Percentiles rank a stretch among this genome's conserved stretches.
Conservation (phyloP, 2,329 filamentous ascomycete species). For the Neonectria faginata region DNA sequence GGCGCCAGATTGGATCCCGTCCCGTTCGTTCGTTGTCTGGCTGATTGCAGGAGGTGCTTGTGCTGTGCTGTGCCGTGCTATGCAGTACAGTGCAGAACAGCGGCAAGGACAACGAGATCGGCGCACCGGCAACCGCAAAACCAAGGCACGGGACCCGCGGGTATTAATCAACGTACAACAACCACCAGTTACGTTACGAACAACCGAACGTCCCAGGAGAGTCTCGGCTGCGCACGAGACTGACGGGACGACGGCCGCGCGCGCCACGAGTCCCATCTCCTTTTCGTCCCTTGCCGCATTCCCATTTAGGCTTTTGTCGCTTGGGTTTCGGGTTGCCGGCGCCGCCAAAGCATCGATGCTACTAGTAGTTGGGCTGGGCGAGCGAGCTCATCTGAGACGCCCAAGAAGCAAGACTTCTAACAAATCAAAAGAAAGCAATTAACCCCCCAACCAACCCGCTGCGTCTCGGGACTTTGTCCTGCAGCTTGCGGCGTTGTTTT, state of each 20-base stretch:
- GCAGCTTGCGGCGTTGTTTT: background rate
- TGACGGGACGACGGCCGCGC: slow-evolving; percentile 15
- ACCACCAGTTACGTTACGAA: background rate
- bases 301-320: slow-evolving; percentile 6
- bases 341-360: background rate
- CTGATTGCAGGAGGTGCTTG: slow-evolving; percentile 5
- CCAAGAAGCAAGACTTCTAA: background rate
- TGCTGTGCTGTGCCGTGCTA: background rate
- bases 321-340: background rate
- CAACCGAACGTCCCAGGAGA: background rate
- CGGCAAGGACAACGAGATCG: slow-evolving; percentile 1
- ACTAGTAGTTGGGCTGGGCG: background rate
- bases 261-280: slow-evolving; percentile 8
- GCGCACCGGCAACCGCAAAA: slow-evolving; percentile 2
- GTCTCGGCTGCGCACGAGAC: slow-evolving; percentile 24
- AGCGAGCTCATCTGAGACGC: slow-evolving; percentile 6
- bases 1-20: slow-evolving; percentile 15
- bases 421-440: too few relatives aligned
- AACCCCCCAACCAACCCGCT: background rate
- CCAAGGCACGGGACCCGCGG: slow-evolving; percentile 20
- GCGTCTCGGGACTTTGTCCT: slow-evolving; percentile 2
- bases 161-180: slow-evolving; percentile 24
- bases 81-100: slow-evolving; percentile 11
- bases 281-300: background rate
- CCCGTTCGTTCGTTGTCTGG: background rate